Conservation (phyloP, 768 basidiomycete genomes). For the Agrocybe chaxingu region DNA sequence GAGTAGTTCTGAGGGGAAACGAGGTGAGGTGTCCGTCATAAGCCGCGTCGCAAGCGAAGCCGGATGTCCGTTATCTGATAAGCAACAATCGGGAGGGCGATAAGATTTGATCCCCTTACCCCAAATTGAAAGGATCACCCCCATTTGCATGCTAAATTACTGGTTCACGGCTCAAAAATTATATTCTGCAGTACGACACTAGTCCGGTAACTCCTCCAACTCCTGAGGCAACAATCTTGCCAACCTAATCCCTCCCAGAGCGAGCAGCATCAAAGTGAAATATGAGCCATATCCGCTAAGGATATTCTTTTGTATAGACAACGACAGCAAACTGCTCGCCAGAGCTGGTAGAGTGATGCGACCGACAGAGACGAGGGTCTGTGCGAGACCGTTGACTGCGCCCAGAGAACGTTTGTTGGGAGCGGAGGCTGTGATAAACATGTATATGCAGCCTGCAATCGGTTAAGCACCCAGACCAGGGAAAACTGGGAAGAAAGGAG, state of each 20-base stretch:
- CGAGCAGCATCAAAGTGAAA: constrained; percentile 12
- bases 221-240: constrained; percentile 16
- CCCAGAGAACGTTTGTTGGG: constrained; percentile 55
- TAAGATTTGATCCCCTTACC: too few relatives aligned
- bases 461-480: not conserved
- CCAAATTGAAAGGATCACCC: too few relatives aligned
- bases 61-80: too few relatives aligned
- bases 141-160: too few relatives aligned
- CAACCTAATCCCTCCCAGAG: constrained; percentile 16
- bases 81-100: too few relatives aligned
- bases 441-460: constrained; percentile 26
- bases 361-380: constrained; percentile 24
- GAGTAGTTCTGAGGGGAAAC: too few relatives aligned
- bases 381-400: constrained; percentile 48
- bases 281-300: constrained; percentile 23
- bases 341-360: constrained; percentile 18
- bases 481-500: not conserved
- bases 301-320: constrained; percentile 21
- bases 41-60: too few relatives aligned
- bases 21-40: too few relatives aligned
- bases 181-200: not conserved
- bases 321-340: constrained; percentile 20
- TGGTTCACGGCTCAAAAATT: not conserved
- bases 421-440: constrained; percentile 51
- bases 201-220: constrained; percentile 3